phyloP scores from a whole-genome alignment of 257 asterid species.

The Fraxinus excelsior region DNA sequence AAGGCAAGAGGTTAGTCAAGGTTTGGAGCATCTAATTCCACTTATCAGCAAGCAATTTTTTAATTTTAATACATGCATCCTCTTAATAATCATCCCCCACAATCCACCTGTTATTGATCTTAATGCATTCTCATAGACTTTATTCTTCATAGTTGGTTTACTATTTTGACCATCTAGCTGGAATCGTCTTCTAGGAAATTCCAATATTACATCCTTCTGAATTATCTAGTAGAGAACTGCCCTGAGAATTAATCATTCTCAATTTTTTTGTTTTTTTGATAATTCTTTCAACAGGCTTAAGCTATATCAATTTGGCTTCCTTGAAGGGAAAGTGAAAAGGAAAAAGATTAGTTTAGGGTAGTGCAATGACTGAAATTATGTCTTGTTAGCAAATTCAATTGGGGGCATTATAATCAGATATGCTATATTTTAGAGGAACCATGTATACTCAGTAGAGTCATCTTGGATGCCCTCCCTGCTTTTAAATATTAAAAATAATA shows the following conservation, averaged over 20 bases:
- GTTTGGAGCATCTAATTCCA: constrained; percentile 17
- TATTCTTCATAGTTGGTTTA: constrained; percentile 11
- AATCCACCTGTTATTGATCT: constrained; percentile 8
- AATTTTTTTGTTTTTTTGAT: not conserved
- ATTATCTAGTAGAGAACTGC: not conserved
- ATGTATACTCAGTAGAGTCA: constrained; percentile 7
- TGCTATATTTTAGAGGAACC: not conserved
- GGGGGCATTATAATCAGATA: not conserved
- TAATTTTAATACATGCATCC: not conserved
- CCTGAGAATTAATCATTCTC: not conserved
- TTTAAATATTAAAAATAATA: not conserved
- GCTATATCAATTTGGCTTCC: not conserved
- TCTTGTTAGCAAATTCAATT: not conserved
- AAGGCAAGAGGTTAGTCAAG: constrained; percentile 69
- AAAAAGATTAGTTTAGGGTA: not conserved
- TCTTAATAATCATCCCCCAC: not conserved
- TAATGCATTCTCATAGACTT: constrained; percentile 11
- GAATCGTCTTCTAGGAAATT: not conserved
- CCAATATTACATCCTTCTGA: not conserved
- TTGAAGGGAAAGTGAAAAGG: not conserved
- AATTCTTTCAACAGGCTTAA: not conserved
- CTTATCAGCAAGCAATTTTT: constrained; percentile 4
- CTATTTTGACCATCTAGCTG: constrained; percentile 7
- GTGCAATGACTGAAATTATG: not conserved
- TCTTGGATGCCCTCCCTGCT: constrained; percentile 9